These are phyloP conservation scores for Ramalina intermedia DNA, from an alignment of 495 filamentous ascomycete species.

Conservation along the genomic window DNA sequence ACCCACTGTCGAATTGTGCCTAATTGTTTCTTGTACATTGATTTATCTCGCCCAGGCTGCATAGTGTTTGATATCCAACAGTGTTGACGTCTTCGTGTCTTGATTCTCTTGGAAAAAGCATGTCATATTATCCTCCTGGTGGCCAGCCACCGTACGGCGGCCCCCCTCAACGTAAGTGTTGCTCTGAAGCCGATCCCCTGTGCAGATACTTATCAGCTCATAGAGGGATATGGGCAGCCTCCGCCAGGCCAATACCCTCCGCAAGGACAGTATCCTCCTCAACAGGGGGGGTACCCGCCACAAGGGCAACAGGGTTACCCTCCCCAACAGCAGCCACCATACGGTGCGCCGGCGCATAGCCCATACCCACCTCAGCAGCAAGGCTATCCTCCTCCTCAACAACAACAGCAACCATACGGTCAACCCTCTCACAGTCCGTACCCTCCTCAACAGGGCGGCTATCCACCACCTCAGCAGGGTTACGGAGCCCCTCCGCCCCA, in stretches of 20 bases:
- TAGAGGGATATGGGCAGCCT: slow-evolving; percentile 8
- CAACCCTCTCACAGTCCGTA: slow-evolving; percentile 22
- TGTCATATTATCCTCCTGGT: too few relatives aligned
- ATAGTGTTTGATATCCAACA: too few relatives aligned
- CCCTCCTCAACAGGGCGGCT: slow-evolving; percentile 10
- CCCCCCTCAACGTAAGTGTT: too few relatives aligned
- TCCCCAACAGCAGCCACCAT: slow-evolving; percentile 20
- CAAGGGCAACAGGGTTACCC: slow-evolving; percentile 11
- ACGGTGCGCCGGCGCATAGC: slow-evolving; percentile 24
- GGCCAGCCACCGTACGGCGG: too few relatives aligned
- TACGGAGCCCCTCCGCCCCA: slow-evolving; percentile 16
- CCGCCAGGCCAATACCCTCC: slow-evolving; percentile 9
- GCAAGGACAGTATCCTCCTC: slow-evolving; percentile 6
- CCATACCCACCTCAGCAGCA: slow-evolving; percentile 20
- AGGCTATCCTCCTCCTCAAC: slow-evolving; percentile 22
- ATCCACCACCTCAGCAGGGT: neutral
- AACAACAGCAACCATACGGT: slow-evolving; percentile 22
- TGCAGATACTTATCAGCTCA: too few relatives aligned
- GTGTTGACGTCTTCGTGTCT: too few relatives aligned
- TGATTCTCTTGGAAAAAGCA: too few relatives aligned
- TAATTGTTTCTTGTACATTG: too few relatives aligned
- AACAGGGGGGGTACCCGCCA: slow-evolving; percentile 9
- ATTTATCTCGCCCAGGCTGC: too few relatives aligned
- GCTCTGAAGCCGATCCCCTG: too few relatives aligned
- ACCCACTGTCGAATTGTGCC: too few relatives aligned